Base-by-base conservation (phyloP, 2,329 filamentous ascomycete genomes). In the Pyrenophora teres region DNA sequence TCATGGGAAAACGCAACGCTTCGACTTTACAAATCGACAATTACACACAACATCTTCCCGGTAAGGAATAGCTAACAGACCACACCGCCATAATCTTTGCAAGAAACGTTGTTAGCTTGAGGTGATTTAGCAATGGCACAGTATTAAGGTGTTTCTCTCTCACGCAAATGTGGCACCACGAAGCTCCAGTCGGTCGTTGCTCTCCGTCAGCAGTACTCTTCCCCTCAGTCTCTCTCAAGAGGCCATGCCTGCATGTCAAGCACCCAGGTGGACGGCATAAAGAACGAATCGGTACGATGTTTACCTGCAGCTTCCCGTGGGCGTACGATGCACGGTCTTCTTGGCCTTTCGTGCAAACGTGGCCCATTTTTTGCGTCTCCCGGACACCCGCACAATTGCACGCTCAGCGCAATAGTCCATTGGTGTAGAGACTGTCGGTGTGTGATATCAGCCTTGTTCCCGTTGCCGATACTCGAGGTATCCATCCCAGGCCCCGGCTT, bases 281-380 rank as follows among this genome's bases (percentile, higher is more conserved):
- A 55, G 43, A 59, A 48, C 63, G 62, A 68, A 66, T 67, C 59
- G 54, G 56, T 59, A 62, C 30, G 49, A 32, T 65, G 56, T 63
- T 63, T 61, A 59, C 49, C 56, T 74, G 69, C 65, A 68, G 54
- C 58, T 41, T 58, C 27, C 71, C 70, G 68, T 44, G 23, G 51
- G 25, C 41, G 62, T 49, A 70, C 67, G 67, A 51, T 59, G 67
- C 67, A 70, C 67, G 64, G 61, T 53, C 67, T 52, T 30, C 39
- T 55, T 60, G 45, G 57, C 58, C 60, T 46, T 52, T 46, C 38
- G 52, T 56, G 62, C 68, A 72, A 73, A 73, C 70, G 68, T 72
- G 69, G 65, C 59, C 49, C 54, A 52, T 56, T 58, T 58, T 57
- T 50, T 59, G 47, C 45, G 33, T 38, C 54, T 48, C 47, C 52